Percentiles rank a stretch among this genome's conserved stretches.
Conservation (phyloP, 129 eudicot species). For the Pseudognaphalium luteoalbum region DNA sequence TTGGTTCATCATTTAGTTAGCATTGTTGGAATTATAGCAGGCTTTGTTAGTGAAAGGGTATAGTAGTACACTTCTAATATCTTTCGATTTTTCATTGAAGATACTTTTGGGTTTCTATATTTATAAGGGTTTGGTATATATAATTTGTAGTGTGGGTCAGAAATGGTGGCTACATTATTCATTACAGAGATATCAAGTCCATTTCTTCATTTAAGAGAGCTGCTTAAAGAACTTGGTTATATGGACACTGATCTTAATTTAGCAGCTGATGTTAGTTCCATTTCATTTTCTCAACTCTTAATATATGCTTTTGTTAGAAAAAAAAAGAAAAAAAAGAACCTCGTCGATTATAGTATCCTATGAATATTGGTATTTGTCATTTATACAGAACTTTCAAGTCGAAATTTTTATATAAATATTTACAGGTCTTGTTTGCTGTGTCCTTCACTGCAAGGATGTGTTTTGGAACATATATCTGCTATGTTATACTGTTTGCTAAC, state of each 20-base stretch:
- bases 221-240: slow-evolving; percentile 82
- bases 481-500: slow-evolving; percentile 64
- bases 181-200: slow-evolving; percentile 90
- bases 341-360: background rate
- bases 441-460: slow-evolving; percentile 86
- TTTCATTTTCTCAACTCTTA: no score
- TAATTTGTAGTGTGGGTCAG: slow-evolving; percentile 74
- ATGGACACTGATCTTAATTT: slow-evolving; percentile 70
- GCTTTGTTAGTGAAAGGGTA: slow-evolving; percentile 82
- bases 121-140: slow-evolving; percentile 4
- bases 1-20: slow-evolving; percentile 81
- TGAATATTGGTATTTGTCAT: no score
- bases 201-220: slow-evolving; percentile 79
- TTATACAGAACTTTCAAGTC: background rate
- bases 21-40: slow-evolving; percentile 69
- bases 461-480: slow-evolving; percentile 71
- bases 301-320: no score
- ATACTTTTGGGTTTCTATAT: background rate
- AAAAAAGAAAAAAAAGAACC: no score
- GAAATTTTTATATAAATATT: background rate
- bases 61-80: background rate
- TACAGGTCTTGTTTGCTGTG: slow-evolving; percentile 66
- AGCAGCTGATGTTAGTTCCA: slow-evolving; percentile 83
- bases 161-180: slow-evolving; percentile 79
- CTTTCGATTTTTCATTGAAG: background rate